Base-by-base conservation (phyloP, 768 basidiomycete genomes). In the Pulveroboletus ravenelii region DNA sequence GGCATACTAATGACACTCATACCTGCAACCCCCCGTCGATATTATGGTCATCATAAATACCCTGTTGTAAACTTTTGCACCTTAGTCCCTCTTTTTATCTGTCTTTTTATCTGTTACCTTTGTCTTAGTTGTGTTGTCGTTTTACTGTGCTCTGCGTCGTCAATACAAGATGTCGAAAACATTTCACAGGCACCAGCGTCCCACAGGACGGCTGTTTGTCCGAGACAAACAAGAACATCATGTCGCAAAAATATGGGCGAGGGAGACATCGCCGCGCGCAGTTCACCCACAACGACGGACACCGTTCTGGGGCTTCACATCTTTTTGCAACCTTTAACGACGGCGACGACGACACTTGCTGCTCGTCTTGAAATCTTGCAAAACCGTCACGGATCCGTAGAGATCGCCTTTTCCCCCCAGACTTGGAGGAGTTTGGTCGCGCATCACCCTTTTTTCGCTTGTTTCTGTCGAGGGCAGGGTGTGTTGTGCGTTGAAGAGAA, bases 331-430 rank as follows among this genome's bases (percentile, higher is more conserved):
- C 58, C 23, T 12, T 37, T 3, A 25, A 43, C 53, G 18, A 45
- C 55, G 29, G 51, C 46, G 17, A 31, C 34, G 13, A 6, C 34
- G 1, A 48, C 43, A 38, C 45, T 38, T 10, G 6, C 9, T 8
- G 2, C 48, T 20, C 55, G 72, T 80, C 75, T 75, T 86, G 80
- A 70, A 81, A 86, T 66, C 74, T 72, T 68, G 53, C 55, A 67
- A 70, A 85, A 85, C 81, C 75, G 76, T 83, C 68, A 67, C 64
- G 77, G 73, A 89, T 82, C 76, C 71, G 69, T 45, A 55, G 76
- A 87, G 85, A 85, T 85, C 83, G 70, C 68, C 39, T 56, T 53
- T 56, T 62, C 20, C 53, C 51, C 6, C 29, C 18, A 38, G 18
- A 15, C 27, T 25, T 15, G 41, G 41, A 50, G 43, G 40, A 18